A percentile compares a stretch with the other conserved stretches of the same genome.
phyloP scores from a whole-genome alignment of 306 rosid genomes.

The Mimosa bimucronata region DNA sequence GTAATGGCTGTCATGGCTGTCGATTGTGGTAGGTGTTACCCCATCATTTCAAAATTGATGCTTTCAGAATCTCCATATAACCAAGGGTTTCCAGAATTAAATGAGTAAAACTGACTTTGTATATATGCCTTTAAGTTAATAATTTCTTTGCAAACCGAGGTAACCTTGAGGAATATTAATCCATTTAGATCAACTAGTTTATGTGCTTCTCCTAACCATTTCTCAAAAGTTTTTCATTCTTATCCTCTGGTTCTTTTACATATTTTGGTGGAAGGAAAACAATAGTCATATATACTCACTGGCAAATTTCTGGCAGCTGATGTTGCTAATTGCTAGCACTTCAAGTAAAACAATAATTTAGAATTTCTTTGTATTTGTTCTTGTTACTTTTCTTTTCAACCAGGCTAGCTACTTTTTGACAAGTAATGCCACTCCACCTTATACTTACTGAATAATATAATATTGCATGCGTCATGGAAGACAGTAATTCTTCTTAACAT shows the following conservation, averaged over 20 bases:
- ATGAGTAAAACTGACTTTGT: not conserved
- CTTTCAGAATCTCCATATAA: too few relatives aligned
- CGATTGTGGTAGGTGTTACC: too few relatives aligned
- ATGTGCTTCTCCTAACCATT: not conserved
- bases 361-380: not conserved
- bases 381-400: not conserved
- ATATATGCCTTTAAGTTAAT: not conserved
- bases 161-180: not conserved
- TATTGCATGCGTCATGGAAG: not conserved
- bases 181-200: not conserved
- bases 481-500: not conserved
- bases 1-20: too few relatives aligned
- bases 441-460: not conserved
- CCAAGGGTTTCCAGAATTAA: too few relatives aligned
- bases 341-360: not conserved
- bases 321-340: not conserved
- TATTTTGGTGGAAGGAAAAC: not conserved
- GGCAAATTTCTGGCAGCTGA: not conserved
- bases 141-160: not conserved
- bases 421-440: not conserved
- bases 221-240: not conserved
- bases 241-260: not conserved
- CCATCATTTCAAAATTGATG: too few relatives aligned
- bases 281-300: conserved; percentile 10
- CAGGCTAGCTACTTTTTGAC: not conserved